These are phyloP conservation scores for Ophiostoma angusticollis DNA, from an alignment of 2,329 filamentous ascomycete genomes.

Conservation along the genomic window DNA sequence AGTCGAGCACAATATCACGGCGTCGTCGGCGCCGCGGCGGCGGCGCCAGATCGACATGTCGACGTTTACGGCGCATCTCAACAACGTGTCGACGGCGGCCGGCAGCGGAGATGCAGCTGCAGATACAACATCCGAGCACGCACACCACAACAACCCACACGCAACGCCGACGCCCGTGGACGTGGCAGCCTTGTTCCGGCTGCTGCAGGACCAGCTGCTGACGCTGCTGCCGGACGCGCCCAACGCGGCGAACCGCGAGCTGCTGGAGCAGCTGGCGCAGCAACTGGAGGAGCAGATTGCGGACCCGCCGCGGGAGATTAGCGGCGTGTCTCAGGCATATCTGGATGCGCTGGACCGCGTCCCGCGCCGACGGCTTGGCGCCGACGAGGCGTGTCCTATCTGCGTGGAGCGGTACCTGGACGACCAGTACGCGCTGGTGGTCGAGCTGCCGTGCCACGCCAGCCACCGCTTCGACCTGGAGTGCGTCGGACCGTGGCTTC, in stretches of 20 bases:
- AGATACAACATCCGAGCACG: background rate
- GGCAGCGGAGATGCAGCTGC: background rate
- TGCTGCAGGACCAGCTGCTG: conserved; percentile 46
- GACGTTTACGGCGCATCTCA: conserved; percentile 45
- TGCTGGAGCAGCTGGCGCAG: conserved; percentile 37
- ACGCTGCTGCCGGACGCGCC: conserved; percentile 38
- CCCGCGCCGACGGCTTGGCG: conserved; percentile 32
- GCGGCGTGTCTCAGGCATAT: conserved; percentile 45
- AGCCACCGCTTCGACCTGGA: conserved; percentile 52
- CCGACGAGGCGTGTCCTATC: conserved; percentile 46
- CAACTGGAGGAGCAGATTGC: conserved; percentile 37
- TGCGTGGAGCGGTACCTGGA: conserved; percentile 50
- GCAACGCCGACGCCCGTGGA: conserved; percentile 48
- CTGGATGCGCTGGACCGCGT: conserved; percentile 49
- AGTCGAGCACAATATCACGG: conserved; percentile 54
- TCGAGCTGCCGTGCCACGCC: conserved; percentile 49
- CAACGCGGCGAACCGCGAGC: conserved; percentile 31
- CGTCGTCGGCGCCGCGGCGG: conserved; percentile 26
- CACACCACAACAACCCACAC: conserved; percentile 36
- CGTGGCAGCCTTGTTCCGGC: conserved; percentile 41
- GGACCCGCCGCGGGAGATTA: conserved; percentile 36
- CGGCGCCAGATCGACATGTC: conserved; percentile 51
- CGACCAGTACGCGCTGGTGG: conserved; percentile 49
- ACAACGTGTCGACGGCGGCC: conserved; percentile 32
- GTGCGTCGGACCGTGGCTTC: conserved; percentile 53